A percentile compares a stretch with the other conserved stretches of the same genome.
phyloP scores from a whole-genome alignment of 2,329 filamentous ascomycete species.

The Echinosphaeria canescens region DNA sequence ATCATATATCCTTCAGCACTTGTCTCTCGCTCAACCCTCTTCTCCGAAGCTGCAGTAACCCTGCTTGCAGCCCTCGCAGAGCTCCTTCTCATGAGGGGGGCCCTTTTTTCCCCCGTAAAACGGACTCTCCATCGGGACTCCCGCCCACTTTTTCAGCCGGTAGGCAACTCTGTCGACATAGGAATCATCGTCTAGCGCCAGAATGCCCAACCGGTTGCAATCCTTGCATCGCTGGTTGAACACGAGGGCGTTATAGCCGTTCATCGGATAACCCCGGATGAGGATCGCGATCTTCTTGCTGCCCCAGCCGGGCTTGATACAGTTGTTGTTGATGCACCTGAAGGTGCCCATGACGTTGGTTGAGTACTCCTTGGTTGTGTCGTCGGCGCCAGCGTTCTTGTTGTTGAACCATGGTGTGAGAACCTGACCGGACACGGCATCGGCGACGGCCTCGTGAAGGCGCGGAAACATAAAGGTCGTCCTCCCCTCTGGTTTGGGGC shows the following conservation, averaged over 20 bases:
- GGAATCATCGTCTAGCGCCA: slow-evolving; percentile 8
- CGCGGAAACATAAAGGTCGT: slow-evolving; percentile 1
- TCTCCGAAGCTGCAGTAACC: no score
- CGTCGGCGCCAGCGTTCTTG: background rate
- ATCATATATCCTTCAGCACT: no score
- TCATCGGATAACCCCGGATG: slow-evolving; percentile 10
- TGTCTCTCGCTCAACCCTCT: no score
- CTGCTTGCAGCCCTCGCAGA: slow-evolving; percentile 15
- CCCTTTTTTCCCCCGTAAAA: background rate
- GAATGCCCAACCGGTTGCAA: slow-evolving; percentile 9
- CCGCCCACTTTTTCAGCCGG: slow-evolving; percentile 14
- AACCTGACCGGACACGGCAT: slow-evolving; percentile 1
- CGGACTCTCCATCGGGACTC: slow-evolving; percentile 5
- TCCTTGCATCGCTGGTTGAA: slow-evolving; percentile 13
- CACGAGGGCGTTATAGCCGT: slow-evolving; percentile 13
- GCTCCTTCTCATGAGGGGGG: slow-evolving; percentile 6
- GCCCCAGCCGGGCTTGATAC: slow-evolving; percentile 5
- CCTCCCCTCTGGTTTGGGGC: background rate
- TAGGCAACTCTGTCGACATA: slow-evolving; percentile 14
- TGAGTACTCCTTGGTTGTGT: background rate
- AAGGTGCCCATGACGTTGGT: background rate
- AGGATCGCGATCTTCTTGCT: slow-evolving; percentile 13
- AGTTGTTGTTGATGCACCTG: background rate
- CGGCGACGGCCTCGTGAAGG: slow-evolving; percentile 1
- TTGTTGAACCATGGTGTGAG: slow-evolving; percentile 1